Evolutionary conservation across 352 stramenopile genomes (phyloP).

Genomic region (Elongisporangium prolatum): DNA sequence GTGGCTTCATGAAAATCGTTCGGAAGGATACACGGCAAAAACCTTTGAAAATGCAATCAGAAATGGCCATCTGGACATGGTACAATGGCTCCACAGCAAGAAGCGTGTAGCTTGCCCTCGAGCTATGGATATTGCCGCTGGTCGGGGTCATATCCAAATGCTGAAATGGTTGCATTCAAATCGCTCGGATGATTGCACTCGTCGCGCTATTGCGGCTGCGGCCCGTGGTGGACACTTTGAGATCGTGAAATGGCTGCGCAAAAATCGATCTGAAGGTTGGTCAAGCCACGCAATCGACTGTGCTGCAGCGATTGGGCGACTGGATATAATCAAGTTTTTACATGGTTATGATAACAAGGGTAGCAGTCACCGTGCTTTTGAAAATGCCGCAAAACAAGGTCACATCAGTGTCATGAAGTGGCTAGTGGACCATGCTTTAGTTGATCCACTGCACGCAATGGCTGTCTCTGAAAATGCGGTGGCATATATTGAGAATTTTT

Average conservation of each 20-base stretch:
- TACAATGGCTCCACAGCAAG: constrained; percentile 23
- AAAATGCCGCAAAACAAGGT: constrained; percentile 28
- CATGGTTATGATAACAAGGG: constrained; percentile 17
- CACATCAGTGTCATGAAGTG: constrained; percentile 29
- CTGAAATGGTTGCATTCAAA: constrained; percentile 22
- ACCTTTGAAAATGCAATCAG: constrained; percentile 22
- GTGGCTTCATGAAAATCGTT: constrained; percentile 22
- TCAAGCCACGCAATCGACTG: constrained; percentile 19
- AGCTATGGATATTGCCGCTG: constrained; percentile 34
- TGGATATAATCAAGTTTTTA: constrained; percentile 25
- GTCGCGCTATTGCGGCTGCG: constrained; percentile 19
- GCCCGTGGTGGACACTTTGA: constrained; percentile 14
- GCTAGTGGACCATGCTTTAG: constrained; percentile 18
- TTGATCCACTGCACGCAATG: background rate
- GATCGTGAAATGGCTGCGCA: constrained; percentile 7
- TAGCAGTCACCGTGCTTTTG: constrained; percentile 28
- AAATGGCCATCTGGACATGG: constrained; percentile 16
- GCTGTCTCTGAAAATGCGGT: background rate
- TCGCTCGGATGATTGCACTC: constrained; percentile 21
- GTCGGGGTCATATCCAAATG: constrained; percentile 25
- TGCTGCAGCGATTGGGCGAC: constrained; percentile 18
- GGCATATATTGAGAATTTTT: background rate
- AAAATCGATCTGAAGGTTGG: constrained; percentile 2
- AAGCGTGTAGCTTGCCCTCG: constrained; percentile 23
- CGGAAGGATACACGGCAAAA: constrained; percentile 14